Evolutionary conservation across 225 moss, liverwort and hornwort genomes (phyloP).

Genomic region (Asterella californica): DNA sequence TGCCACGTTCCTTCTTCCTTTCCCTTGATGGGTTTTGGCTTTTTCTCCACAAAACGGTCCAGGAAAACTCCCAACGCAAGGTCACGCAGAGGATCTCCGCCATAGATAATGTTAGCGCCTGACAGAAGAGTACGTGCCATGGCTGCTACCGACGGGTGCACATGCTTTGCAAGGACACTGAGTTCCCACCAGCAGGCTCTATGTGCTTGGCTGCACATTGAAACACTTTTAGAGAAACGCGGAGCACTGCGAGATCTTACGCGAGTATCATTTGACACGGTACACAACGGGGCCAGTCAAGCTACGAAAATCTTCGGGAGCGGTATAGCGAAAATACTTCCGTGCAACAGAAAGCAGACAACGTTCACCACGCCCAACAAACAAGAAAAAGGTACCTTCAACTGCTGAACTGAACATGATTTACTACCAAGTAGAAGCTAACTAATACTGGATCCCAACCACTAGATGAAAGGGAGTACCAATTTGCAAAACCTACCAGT

Average conservation of each 20-base stretch:
- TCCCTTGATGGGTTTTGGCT: slow-evolving; percentile 64
- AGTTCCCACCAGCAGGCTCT: slow-evolving; percentile 99
- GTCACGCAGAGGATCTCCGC: slow-evolving; percentile 84
- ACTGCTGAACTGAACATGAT: background rate
- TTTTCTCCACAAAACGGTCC: slow-evolving; percentile 93
- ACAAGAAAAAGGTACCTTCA: background rate
- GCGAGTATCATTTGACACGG: background rate
- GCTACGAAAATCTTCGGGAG: background rate
- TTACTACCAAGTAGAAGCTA: background rate
- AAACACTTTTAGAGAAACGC: background rate
- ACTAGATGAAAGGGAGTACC: background rate
- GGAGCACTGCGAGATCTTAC: background rate
- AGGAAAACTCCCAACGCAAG: slow-evolving; percentile 81
- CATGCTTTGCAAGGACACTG: slow-evolving; percentile 62
- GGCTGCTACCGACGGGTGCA: slow-evolving; percentile 91
- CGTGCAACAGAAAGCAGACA: background rate
- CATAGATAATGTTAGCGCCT: slow-evolving; percentile 78
- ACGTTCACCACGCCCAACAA: background rate
- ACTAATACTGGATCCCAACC: background rate
- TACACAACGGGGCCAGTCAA: background rate
- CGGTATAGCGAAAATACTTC: background rate
- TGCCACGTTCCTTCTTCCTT: slow-evolving; percentile 61
- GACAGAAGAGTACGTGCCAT: slow-evolving; percentile 93
- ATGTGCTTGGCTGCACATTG: slow-evolving; percentile 71
- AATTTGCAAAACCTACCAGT: slow-evolving; percentile 64